These are phyloP conservation scores for Raffaelea ambrosiae DNA, from an alignment of 2,329 filamentous ascomycete genomes.

Conservation along the genomic window DNA sequence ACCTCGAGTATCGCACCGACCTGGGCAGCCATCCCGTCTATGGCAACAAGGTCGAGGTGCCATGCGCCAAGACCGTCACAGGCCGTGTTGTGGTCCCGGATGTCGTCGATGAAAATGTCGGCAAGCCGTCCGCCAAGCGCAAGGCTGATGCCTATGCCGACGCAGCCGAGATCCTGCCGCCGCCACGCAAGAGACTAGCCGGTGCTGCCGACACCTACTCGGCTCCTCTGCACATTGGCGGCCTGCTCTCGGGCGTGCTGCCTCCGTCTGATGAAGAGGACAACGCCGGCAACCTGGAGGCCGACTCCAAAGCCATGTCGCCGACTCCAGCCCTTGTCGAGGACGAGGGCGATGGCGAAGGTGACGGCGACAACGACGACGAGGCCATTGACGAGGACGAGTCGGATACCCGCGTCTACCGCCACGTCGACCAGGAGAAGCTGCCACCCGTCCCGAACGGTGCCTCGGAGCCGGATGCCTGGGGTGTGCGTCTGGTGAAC, in stretches of 20 bases:
- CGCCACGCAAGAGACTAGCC: constrained; percentile 34
- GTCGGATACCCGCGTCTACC: constrained; percentile 16
- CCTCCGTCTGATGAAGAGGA: constrained; percentile 12
- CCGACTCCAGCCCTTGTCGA: constrained; percentile 9
- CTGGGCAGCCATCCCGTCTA: constrained; percentile 17
- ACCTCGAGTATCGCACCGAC: constrained; percentile 13
- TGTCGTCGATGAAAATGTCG: background rate
- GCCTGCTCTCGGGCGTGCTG: constrained; percentile 24
- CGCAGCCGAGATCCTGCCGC: constrained; percentile 27
- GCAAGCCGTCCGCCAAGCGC: constrained; percentile 30
- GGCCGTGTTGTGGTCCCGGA: constrained; percentile 5
- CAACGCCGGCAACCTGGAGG: constrained; percentile 5
- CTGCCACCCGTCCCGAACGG: constrained; percentile 25
- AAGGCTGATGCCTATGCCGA: constrained; percentile 42
- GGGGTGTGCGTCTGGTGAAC: constrained; percentile 40
- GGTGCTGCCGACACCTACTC: constrained; percentile 17
- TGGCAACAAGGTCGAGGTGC: constrained; percentile 20
- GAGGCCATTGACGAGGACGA: constrained; percentile 11
- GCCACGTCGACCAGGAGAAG: constrained; percentile 17
- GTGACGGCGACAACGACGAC: constrained; percentile 6
- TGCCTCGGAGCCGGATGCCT: constrained; percentile 39
- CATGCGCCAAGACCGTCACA: constrained; percentile 18
- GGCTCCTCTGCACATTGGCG: constrained; percentile 31
- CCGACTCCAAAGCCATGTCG: constrained; percentile 13
- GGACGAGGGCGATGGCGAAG: constrained; percentile 4